Evolutionary conservation across 352 stramenopile species (phyloP), one percentile per base, ranked within the genome.

Genomic region (Globisporangium nagaii): DNA sequence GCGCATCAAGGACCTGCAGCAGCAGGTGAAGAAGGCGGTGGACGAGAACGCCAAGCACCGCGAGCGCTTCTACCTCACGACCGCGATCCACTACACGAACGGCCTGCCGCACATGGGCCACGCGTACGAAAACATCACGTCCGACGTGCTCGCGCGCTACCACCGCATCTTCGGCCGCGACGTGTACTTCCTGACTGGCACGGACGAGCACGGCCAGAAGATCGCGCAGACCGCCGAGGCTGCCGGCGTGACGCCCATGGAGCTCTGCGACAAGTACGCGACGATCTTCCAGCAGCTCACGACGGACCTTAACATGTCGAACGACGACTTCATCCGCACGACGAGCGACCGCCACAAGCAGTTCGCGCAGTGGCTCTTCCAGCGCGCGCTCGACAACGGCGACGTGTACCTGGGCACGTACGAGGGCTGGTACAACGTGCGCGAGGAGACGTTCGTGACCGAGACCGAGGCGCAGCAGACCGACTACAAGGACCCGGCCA

Each of bases 51-150:
- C 60, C 22, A 79, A 74, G 57, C 48, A 71, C 47, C 63, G 62
- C 27, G 79, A 91, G 66, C 78, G 69, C 4, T 99, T 98, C 73
- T 99, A 99, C 79, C 71, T 99, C 47, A 99, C 96, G 56, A 99
- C 97, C 30, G 97, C 97, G 47, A 99, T 99, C 77, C 98, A 99
- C 75, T 99, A 99, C 81, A 98, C 97, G 44, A 99, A 99, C 56
- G 86, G 86, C 3, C 44, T 71, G 49, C 92, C 96, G 53, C 97
- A 99, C 76, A 99, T 99, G 82, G 97, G 97, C 35, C 97, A 99
- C 71, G 97, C 97, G 9, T 99, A 99, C 80, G 97, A 99, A 74
- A 98, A 95, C 47, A 82, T 97, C 37, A 97, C 94, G 36, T 73
- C 95, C 13, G 97, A 99, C 75, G 93, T 98, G n/a, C 93, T 99